Evolutionary conservation across 805 yeast genomes (phyloP), one percentile per base, ranked within the genome.

Genomic region (Lachancea nothofagi): DNA sequence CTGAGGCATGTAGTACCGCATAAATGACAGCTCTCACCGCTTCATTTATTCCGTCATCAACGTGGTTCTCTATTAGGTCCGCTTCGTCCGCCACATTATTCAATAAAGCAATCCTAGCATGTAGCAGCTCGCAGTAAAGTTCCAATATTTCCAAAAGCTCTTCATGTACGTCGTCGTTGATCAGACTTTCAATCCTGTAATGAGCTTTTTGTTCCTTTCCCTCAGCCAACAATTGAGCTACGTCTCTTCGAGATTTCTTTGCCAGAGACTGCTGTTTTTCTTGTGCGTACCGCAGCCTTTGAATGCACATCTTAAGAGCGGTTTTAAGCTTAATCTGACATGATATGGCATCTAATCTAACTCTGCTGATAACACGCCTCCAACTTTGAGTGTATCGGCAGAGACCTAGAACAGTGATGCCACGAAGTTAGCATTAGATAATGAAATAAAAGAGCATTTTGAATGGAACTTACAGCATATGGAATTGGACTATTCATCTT

Each of bases 161-260:
- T 17, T 83, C 75, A 52, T 80, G 76, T 23, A 84, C 75, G 54
- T 87, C 96, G 49, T 85, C 90, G 25, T 89, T 71, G 23, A 88
- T 83, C 41, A 87, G 75, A 50, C 83, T 83, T 57, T 87, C 96
- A 3, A 85, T 90, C 36, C 95, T 64, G 41, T 86, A 86, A 41
- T 74, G 73, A 8, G 96, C 96, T 50, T 88, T 83, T 36, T 81
- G 79, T 46, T 85, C 89, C 54, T 84, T 86, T 5, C 86, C 87
- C 30, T 67, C 70, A 7, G 72, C 67, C 37, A 87, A 65, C 8
- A 86, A 64, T 34, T 83, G 88, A 2, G 95, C 94, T 58, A 70
- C 73, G 38, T 70, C 72, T 43, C 89, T 66, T 36, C 94, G 66
- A 48, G 77, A 83, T 52, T 82, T 87, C 57, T 84, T 84, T 14